These are phyloP conservation scores for Aureobasidium sp. DNA, from an alignment of 2,329 filamentous ascomycete species.

Conservation along the genomic window DNA sequence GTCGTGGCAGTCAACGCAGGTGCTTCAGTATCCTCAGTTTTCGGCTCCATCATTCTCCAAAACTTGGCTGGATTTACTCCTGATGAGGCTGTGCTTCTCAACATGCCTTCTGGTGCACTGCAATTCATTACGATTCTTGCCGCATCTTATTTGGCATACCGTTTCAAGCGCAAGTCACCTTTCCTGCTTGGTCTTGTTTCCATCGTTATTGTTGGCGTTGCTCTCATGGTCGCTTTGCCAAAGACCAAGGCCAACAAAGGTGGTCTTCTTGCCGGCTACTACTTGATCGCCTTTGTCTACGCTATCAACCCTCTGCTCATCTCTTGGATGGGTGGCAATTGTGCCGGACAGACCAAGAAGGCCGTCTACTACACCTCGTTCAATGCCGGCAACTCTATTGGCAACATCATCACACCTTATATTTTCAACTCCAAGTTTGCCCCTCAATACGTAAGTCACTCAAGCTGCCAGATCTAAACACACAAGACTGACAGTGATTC, in stretches of 20 bases:
- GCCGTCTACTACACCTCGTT: slow-evolving; percentile 17
- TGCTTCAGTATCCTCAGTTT: slow-evolving; percentile 15
- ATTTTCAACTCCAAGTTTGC: slow-evolving; percentile 16
- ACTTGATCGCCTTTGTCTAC: slow-evolving; percentile 17
- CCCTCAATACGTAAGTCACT: slow-evolving; percentile 16
- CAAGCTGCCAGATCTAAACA: neutral
- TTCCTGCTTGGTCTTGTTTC: slow-evolving; percentile 17
- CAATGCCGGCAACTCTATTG: slow-evolving; percentile 16
- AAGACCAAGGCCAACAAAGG: slow-evolving; percentile 18
- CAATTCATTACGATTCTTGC: slow-evolving; percentile 15
- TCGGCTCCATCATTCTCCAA: slow-evolving; percentile 17
- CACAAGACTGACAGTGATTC: neutral
- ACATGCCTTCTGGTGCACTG: slow-evolving; percentile 17
- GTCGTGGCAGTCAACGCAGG: slow-evolving; percentile 14
- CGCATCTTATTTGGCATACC: slow-evolving; percentile 15
- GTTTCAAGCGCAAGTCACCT: slow-evolving; percentile 19
- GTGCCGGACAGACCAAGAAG: slow-evolving; percentile 18
- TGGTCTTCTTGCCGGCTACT: slow-evolving; percentile 16
- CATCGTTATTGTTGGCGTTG: slow-evolving; percentile 16
- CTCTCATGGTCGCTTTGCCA: slow-evolving; percentile 14
- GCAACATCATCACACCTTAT: slow-evolving; percentile 19
- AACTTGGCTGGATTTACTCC: slow-evolving; percentile 14
- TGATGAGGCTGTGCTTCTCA: slow-evolving; percentile 17
- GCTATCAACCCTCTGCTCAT: slow-evolving; percentile 17
- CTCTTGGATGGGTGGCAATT: slow-evolving; percentile 17